Evolutionary conservation across 176 grass and related monocot genomes (phyloP).

Genomic region (bread wheat (Triticum aestivum)): DNA sequence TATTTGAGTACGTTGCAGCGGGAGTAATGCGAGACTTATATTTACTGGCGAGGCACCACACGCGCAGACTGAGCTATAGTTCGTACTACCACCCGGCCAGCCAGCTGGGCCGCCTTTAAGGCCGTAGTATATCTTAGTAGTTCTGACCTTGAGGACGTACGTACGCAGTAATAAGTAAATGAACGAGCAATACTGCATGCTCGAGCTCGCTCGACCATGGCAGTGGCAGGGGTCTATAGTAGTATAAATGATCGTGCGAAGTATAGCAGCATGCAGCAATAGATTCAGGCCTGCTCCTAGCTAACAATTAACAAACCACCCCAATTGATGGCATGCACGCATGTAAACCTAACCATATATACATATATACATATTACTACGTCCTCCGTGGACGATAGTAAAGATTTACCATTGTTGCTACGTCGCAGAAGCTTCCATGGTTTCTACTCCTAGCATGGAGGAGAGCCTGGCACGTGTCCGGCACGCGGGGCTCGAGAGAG

Average conservation of each 20-base stretch:
- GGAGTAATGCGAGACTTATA: constrained; percentile 20
- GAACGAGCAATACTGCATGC: constrained; percentile 15
- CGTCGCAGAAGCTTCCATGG: constrained; percentile 29
- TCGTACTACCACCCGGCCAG: background rate
- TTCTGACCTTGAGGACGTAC: constrained; percentile 14
- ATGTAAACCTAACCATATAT: background rate
- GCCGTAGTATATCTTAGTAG: constrained; percentile 29
- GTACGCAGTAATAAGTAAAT: constrained; percentile 27
- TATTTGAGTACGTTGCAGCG: background rate
- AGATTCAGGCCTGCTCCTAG: constrained; percentile 23
- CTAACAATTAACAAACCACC: constrained; percentile 8
- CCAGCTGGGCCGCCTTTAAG: constrained; percentile 34
- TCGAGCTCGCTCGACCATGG: background rate
- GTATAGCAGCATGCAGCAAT: background rate
- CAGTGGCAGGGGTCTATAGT: background rate
- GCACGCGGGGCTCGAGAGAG: background rate
- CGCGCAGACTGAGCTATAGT: constrained; percentile 25
- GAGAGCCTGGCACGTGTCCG: background rate
- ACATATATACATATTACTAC: background rate
- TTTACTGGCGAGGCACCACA: background rate
- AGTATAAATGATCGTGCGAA: constrained; percentile 17
- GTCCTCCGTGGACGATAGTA: background rate
- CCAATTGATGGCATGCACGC: background rate
- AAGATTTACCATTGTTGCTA: background rate
- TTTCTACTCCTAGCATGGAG: background rate